These are phyloP conservation scores for Penicillium subrubescens DNA, from an alignment of 495 filamentous ascomycete genomes.

Conservation along the genomic window DNA sequence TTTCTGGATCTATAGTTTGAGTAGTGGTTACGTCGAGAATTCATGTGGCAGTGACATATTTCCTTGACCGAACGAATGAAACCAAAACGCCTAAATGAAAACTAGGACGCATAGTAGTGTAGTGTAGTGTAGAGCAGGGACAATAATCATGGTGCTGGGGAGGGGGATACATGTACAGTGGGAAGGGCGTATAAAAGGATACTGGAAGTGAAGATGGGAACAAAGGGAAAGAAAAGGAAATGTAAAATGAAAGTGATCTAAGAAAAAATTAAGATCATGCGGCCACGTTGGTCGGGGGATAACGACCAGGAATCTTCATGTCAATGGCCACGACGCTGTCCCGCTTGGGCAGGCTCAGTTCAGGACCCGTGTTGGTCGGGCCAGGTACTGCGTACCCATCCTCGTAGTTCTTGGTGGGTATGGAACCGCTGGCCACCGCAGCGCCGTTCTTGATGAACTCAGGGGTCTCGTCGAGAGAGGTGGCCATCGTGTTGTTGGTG, in stretches of 20 bases:
- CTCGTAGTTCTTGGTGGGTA: neutral
- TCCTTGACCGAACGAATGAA: neutral
- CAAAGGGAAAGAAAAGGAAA: constrained; percentile 12
- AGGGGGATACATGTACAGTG: constrained; percentile 5
- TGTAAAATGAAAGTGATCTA: constrained; percentile 5
- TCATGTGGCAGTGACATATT: neutral
- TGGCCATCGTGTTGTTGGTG: constrained; percentile 41
- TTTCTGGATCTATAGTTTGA: neutral
- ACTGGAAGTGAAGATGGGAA: constrained; percentile 10
- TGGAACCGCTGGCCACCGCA: neutral
- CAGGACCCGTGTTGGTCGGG: constrained; percentile 7
- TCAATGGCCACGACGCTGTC: constrained; percentile 39
- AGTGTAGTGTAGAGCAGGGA: neutral
- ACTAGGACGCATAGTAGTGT: constrained; percentile 11
- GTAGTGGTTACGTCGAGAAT: neutral
- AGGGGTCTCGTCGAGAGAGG: constrained; percentile 25
- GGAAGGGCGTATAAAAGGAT: constrained; percentile 12
- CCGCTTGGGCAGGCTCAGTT: constrained; percentile 23
- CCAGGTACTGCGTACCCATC: neutral
- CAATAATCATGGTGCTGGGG: neutral
- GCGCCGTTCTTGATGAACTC: neutral
- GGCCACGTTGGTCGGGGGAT: constrained; percentile 36
- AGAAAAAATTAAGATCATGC: constrained; percentile 22
- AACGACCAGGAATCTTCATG: constrained; percentile 44
- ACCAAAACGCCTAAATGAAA: constrained; percentile 22